A percentile compares a stretch with the other conserved stretches of the same genome.
phyloP scores from a whole-genome alignment of 768 basidiomycete species.

The Xerocomellus dryophilus region DNA sequence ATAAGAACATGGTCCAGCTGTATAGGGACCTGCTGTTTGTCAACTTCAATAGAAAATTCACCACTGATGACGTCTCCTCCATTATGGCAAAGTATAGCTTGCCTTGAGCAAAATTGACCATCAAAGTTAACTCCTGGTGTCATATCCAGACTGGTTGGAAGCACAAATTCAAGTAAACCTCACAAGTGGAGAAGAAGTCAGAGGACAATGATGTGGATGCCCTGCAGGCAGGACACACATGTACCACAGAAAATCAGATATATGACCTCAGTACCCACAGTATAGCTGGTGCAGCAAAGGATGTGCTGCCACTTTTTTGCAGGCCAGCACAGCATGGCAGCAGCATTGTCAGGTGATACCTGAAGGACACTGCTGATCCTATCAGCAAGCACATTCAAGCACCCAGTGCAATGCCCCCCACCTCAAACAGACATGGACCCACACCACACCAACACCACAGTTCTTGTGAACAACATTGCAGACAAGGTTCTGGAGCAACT shows the following conservation, averaged over 20 bases:
- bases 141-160: constrained; percentile 8
- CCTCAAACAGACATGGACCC: too few relatives aligned
- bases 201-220: not conserved
- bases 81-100: not conserved
- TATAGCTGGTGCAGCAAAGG: not conserved
- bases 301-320: not conserved
- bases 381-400: not conserved
- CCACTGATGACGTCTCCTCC: not conserved
- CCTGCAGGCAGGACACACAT: not conserved
- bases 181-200: too few relatives aligned
- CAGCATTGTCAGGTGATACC: not conserved
- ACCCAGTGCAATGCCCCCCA: too few relatives aligned
- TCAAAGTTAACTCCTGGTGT: not conserved
- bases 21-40: constrained; percentile 21
- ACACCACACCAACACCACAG: too few relatives aligned
- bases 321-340: not conserved
- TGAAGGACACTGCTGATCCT: not conserved
- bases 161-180: not conserved
- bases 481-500: not conserved
- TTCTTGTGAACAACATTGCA: not conserved
- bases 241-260: not conserved
- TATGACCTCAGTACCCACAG: constrained; percentile 1
- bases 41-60: constrained; percentile 3
- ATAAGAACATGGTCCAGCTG: not conserved
- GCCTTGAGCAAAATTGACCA: not conserved